Conservation (phyloP, 2,329 filamentous ascomycete genomes). For the Exophiala sideris region DNA sequence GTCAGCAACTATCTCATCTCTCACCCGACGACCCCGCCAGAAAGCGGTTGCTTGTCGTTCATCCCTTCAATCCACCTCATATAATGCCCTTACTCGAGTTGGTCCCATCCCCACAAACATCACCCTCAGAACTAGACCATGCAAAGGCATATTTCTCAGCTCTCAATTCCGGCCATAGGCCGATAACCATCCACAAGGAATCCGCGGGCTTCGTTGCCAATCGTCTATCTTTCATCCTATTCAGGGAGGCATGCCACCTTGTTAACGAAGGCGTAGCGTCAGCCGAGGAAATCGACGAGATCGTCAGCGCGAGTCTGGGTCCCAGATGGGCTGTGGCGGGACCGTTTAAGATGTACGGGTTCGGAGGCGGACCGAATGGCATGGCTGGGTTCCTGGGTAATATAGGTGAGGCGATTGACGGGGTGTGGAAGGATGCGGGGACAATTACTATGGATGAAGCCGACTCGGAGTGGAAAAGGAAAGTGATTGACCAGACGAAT, state of each 20-base stretch:
- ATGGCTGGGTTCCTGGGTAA: constrained; percentile 54
- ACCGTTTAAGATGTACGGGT: constrained; percentile 58
- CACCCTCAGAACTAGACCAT: constrained; percentile 35
- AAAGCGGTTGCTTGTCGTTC: constrained; percentile 52
- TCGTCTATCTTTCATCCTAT: constrained; percentile 54
- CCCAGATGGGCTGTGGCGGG: constrained; percentile 55
- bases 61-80: constrained; percentile 61
- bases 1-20: constrained; percentile 45
- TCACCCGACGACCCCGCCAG: constrained; percentile 32
- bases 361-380: constrained; percentile 54
- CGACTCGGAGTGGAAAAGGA: constrained; percentile 17
- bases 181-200: constrained; percentile 94
- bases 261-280: constrained; percentile 53
- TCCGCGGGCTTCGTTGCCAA: constrained; percentile 69
- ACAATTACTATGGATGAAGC: background rate
- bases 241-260: constrained; percentile 55
- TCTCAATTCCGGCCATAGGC: constrained; percentile 95
- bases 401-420: constrained; percentile 54
- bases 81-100: constrained; percentile 61
- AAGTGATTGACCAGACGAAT: constrained; percentile 17
- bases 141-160: constrained; percentile 71
- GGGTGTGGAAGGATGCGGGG: constrained; percentile 52
- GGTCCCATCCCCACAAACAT: constrained; percentile 49
- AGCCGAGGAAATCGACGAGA: constrained; percentile 52
- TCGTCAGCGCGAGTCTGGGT: constrained; percentile 52